These are phyloP conservation scores for Coffea canephora DNA, from an alignment of 257 asterid species.

Conservation along the genomic window DNA sequence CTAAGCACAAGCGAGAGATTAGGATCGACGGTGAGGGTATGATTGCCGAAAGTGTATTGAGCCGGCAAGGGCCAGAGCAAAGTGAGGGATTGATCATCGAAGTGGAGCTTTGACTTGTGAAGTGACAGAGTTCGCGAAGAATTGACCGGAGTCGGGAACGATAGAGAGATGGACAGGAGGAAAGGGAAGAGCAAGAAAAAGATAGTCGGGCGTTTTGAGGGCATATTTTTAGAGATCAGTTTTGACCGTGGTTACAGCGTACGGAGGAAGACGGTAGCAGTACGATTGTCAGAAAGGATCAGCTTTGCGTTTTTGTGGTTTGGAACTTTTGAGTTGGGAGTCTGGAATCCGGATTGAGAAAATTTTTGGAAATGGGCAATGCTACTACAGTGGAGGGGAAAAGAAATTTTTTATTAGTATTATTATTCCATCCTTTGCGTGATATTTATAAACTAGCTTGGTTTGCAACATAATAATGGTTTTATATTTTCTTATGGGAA, in stretches of 20 bases:
- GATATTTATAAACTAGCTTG: too few species aligned
- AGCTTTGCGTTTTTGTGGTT: too few species aligned
- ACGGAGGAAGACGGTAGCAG: too few species aligned
- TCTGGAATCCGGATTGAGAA: background rate
- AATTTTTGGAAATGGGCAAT: too few species aligned
- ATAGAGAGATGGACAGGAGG: slow-evolving; percentile 8
- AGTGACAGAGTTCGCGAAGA: slow-evolving; percentile 39
- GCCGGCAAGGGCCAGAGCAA: slow-evolving; percentile 84
- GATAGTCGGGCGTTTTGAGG: background rate
- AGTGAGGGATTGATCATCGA: slow-evolving; percentile 46
- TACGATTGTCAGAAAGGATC: background rate
- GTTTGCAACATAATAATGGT: too few species aligned
- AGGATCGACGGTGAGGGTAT: slow-evolving; percentile 78
- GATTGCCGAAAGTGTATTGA: slow-evolving; percentile 66
- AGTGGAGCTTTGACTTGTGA: slow-evolving; percentile 20
- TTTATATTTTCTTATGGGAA: too few species aligned
- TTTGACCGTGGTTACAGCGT: background rate
- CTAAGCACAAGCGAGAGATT: slow-evolving; percentile 45
- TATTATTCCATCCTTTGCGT: too few species aligned
- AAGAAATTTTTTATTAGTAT: too few species aligned
- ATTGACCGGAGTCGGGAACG: slow-evolving; percentile 21
- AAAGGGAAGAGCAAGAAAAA: slow-evolving; percentile 5
- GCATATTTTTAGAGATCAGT: slow-evolving; percentile 10
- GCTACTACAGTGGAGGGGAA: too few species aligned
- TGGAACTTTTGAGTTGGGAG: too few species aligned